These are phyloP conservation scores for Scytalidium lignicola DNA, from an alignment of 2,329 filamentous ascomycete genomes.

Conservation along the genomic window DNA sequence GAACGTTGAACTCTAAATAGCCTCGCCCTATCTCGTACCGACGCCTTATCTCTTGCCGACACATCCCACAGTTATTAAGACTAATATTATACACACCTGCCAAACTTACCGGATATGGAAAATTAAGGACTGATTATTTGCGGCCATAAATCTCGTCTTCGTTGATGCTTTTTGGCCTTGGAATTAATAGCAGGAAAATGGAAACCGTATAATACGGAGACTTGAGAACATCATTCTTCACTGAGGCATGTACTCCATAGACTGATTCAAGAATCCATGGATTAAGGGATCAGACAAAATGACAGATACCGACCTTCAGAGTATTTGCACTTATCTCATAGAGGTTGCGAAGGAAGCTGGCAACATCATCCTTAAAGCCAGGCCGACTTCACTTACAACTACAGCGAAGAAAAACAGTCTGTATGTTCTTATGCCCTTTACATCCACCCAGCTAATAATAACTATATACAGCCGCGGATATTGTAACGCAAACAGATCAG, in stretches of 20 bases:
- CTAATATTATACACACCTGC: too few relatives aligned
- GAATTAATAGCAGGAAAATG: too few relatives aligned
- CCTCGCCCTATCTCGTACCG: background rate
- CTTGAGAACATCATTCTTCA: too few relatives aligned
- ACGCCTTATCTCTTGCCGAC: constrained; percentile 1
- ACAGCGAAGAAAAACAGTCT: constrained; percentile 57
- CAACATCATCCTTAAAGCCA: constrained; percentile 53
- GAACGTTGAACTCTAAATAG: background rate
- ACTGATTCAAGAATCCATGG: too few relatives aligned
- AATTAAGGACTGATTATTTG: too few relatives aligned
- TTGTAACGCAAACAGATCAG: constrained; percentile 61
- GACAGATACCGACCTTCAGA: constrained; percentile 50
- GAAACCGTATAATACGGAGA: too few relatives aligned
- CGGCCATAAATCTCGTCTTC: too few relatives aligned
- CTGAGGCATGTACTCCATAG: too few relatives aligned
- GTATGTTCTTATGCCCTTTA: constrained; percentile 4
- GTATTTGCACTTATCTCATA: constrained; percentile 53
- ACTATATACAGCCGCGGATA: constrained; percentile 48
- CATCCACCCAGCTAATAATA: constrained; percentile 5
- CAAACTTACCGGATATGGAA: too few relatives aligned
- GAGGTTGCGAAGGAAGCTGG: constrained; percentile 54
- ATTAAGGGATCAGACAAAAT: constrained; percentile 28
- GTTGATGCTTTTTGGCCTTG: too few relatives aligned
- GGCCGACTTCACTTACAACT: constrained; percentile 47
- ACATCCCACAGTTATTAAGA: too few relatives aligned